Conservation (phyloP, 768 basidiomycete species). For the Arthromyces matolae region DNA sequence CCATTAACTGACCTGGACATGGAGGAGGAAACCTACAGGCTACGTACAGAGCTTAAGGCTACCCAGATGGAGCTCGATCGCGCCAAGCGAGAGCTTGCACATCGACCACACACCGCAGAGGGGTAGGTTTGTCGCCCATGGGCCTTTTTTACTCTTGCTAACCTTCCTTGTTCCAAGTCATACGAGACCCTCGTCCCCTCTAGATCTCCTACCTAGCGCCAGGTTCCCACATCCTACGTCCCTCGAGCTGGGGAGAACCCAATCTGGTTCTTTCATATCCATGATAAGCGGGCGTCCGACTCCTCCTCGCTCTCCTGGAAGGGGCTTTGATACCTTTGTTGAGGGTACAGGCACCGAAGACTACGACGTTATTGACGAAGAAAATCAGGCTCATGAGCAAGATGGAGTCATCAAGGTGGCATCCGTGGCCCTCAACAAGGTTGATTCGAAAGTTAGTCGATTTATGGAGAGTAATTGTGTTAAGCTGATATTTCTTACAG, state of each 20-base stretch:
- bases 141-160: neutral
- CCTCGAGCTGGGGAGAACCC: constrained; percentile 30
- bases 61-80: constrained; percentile 26
- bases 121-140: too few species aligned
- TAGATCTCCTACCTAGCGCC: constrained; percentile 9
- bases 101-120: neutral
- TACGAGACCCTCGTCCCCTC: constrained; percentile 3
- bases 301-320: constrained; percentile 34
- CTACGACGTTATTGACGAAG: neutral
- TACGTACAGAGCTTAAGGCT: constrained; percentile 23
- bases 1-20: constrained; percentile 33
- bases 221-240: constrained; percentile 5
- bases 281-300: constrained; percentile 46
- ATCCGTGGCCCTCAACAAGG: neutral
- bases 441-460: constrained; percentile 6
- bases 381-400: neutral
- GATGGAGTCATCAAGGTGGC: neutral
- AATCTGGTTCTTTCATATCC: constrained; percentile 47
- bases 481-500: constrained; percentile 8
- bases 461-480: neutral
- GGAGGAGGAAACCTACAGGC: constrained; percentile 23
- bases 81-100: constrained; percentile 23
- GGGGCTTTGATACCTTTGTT: neutral
- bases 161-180: neutral
- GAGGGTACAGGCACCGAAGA: neutral